Evolutionary conservation across 805 yeast species (phyloP).

Genomic region (Candida yuanshanica): DNA sequence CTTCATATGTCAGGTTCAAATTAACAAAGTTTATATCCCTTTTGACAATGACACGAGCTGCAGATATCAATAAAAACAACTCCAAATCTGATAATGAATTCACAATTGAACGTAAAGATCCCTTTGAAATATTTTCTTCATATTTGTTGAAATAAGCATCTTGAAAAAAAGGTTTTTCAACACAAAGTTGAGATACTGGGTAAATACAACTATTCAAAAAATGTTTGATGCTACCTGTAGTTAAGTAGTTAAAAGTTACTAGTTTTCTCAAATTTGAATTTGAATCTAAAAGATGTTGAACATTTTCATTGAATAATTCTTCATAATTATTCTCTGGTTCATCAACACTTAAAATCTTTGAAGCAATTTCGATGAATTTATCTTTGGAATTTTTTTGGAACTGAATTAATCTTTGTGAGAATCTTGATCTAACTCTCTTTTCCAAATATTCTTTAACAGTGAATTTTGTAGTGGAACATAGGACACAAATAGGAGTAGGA

Average conservation of each 20-base stretch:
- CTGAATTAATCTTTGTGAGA: conserved; percentile 69
- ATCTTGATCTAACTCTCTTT: conserved; percentile 85
- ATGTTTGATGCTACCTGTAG: conserved; percentile 51
- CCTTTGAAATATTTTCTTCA: conserved; percentile 24
- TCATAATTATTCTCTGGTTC: conserved; percentile 23
- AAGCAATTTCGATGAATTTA: conserved; percentile 45
- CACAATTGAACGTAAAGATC: conserved; percentile 21
- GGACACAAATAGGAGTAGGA: conserved; percentile 67
- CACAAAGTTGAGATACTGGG: conserved; percentile 32
- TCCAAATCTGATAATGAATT: conserved; percentile 64
- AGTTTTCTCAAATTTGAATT: conserved; percentile 30
- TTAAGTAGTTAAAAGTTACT: conserved; percentile 45
- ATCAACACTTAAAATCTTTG: conserved; percentile 32
- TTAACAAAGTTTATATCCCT: conserved; percentile 56
- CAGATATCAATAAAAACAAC: conserved; percentile 60
- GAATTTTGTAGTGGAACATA: conserved; percentile 73
- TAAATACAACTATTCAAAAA: conserved; percentile 40
- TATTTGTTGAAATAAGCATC: conserved; percentile 21
- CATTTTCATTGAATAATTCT: conserved; percentile 39
- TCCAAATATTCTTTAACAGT: conserved; percentile 79
- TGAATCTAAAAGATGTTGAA: conserved; percentile 26
- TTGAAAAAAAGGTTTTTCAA: conserved; percentile 23
- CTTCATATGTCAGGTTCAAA: conserved; percentile 72
- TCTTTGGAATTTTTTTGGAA: conserved; percentile 43
- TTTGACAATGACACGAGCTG: conserved; percentile 65